Base-by-base conservation (phyloP, 2,329 filamentous ascomycete species). In the Xylaria arbuscula region DNA sequence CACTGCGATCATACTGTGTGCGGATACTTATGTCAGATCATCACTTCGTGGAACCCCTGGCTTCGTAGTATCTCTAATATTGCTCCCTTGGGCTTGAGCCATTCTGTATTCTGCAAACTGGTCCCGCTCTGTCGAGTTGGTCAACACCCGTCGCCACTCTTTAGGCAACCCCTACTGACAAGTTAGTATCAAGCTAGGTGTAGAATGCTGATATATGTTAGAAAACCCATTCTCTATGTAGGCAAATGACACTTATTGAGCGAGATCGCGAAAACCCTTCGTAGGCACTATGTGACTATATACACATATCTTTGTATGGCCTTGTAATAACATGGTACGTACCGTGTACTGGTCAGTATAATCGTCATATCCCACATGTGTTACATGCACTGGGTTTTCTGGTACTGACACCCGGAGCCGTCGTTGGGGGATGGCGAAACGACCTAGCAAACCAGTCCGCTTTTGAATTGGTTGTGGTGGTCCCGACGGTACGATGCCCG, bases 361-460 rank as follows among this genome's bases (percentile, higher is more conserved):
- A 28, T 28, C 22, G 48, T 51, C 48, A 6, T 51, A 51, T 32
- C 48, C 48, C 11, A 51, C 48, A 2, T 51, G 48, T 13, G 22
- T 28, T 17, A 51, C 15, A 32, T 51, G 48, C 24, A 51, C 24
- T 13, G 48, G 48, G 48, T 51, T 51, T 32, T 51, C 48, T 17
- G 48, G 48, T 5, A 10, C 48, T 13, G 22, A 51, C 1, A 51
- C 24, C 48, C 13, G 13, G 2, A 32, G 13, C 7, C 48, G 32
- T 51, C 48, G 48, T 51, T 32, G 48, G 24, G 48, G 48, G 3
- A 22, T 32, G 11, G 48, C 48, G 24, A 51, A 51, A 51, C 48
- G 48, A 51, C 48, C 48, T 17, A 51, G 48, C 22, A 51, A 32
- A 13, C 48, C 24, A 32, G 2, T 51, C 2, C 48, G 24, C 15